Evolutionary conservation across 2,329 filamentous ascomycete genomes (phyloP).

Genomic region (Ceratocystis colombiana): DNA sequence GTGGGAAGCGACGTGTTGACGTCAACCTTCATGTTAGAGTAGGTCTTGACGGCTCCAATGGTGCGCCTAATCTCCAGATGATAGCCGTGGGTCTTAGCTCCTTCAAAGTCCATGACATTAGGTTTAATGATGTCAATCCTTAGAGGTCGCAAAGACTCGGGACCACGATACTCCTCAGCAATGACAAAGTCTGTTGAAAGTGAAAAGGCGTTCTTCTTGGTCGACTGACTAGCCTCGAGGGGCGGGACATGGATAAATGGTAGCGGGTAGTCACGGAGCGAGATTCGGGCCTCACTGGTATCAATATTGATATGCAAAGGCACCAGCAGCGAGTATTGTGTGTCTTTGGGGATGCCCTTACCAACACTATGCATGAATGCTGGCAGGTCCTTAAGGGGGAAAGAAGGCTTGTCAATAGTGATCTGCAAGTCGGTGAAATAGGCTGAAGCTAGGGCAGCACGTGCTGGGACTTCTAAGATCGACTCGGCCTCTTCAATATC

Average conservation of each 20-base stretch:
- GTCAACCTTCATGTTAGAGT: constrained; percentile 81
- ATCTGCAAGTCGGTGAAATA: constrained; percentile 78
- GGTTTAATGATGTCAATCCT: constrained; percentile 76
- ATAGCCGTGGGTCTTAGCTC: constrained; percentile 46
- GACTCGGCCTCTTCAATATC: constrained; percentile 74
- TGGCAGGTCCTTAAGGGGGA: constrained; percentile 69
- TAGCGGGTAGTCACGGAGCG: constrained; percentile 83
- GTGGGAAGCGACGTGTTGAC: constrained; percentile 91
- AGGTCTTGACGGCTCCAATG: constrained; percentile 90
- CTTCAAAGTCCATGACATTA: constrained; percentile 26
- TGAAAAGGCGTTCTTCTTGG: constrained; percentile 68
- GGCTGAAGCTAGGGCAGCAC: constrained; percentile 72
- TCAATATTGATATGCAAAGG: constrained; percentile 83
- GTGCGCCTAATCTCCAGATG: constrained; percentile 80
- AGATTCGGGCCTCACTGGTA: constrained; percentile 82
- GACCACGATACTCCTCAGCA: constrained; percentile 79
- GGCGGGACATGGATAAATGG: constrained; percentile 83
- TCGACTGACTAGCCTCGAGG: constrained; percentile 67
- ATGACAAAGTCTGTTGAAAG: constrained; percentile 88
- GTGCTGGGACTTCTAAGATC: constrained; percentile 73
- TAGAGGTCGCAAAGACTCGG: constrained; percentile 69
- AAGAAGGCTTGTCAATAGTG: constrained; percentile 82
- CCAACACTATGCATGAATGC: constrained; percentile 79
- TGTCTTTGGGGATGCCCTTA: constrained; percentile 92
- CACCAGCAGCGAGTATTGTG: constrained; percentile 78